phyloP scores from a whole-genome alignment of 1,139 yeast genomes.

The Scheffersomyces stambukii region DNA sequence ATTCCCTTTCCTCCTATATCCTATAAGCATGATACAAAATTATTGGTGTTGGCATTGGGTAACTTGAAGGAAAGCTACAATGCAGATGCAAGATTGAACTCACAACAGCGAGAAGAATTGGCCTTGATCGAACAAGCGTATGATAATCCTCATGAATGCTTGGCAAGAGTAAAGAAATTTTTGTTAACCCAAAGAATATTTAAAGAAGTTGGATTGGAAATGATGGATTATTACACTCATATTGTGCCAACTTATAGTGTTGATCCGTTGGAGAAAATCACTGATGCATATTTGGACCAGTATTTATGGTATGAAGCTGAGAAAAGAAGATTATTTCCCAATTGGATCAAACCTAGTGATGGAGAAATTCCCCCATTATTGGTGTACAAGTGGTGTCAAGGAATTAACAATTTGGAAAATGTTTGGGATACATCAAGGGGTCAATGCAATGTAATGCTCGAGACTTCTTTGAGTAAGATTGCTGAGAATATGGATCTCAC shows the following conservation, averaged over 20 bases:
- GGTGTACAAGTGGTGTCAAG: constrained; percentile 94
- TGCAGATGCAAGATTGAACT: constrained; percentile 80
- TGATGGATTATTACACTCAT: constrained; percentile 89
- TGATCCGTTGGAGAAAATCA: constrained; percentile 90
- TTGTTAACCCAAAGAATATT: constrained; percentile 87
- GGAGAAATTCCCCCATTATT: constrained; percentile 89
- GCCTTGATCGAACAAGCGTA: constrained; percentile 94
- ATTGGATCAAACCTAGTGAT: constrained; percentile 95
- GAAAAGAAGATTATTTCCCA: constrained; percentile 81
- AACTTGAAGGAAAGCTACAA: constrained; percentile 77
- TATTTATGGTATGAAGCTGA: constrained; percentile 96
- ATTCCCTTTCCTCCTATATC: constrained; percentile 92
- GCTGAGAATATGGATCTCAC: constrained; percentile 89
- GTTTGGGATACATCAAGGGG: constrained; percentile 81
- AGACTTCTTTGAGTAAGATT: constrained; percentile 64
- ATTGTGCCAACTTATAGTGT: constrained; percentile 81
- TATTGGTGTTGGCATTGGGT: constrained; percentile 85
- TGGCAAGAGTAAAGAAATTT: constrained; percentile 78
- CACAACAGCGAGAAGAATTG: constrained; percentile 85
- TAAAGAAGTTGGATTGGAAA: constrained; percentile 81
- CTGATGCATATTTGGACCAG: constrained; percentile 95
- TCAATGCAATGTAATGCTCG: constrained; percentile 79
- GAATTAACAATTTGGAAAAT: constrained; percentile 72
- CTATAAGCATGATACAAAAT: constrained; percentile 89
- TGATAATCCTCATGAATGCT: constrained; percentile 92